A percentile compares a stretch with the other conserved stretches of the same genome.
Conservation (phyloP, 768 basidiomycete species). For the Leucocoprinus sp. region DNA sequence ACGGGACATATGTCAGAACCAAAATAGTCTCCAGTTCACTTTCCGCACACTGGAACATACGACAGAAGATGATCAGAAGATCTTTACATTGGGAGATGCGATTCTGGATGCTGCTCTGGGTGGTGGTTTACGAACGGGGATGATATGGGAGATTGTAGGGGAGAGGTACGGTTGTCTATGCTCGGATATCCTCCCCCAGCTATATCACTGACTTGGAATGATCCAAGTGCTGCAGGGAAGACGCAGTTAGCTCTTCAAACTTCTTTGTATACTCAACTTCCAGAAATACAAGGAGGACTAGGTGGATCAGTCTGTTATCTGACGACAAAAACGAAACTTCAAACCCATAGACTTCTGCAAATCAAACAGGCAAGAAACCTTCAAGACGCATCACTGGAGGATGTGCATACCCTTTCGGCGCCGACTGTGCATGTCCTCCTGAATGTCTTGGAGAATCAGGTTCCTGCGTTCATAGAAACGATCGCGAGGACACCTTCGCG, state of each 20-base stretch:
- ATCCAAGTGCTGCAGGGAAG: slow-evolving; percentile 82
- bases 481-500: slow-evolving; percentile 20
- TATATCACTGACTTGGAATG: not conserved
- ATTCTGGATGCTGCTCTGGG: slow-evolving; percentile 62
- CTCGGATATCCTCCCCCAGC: slow-evolving; percentile 9
- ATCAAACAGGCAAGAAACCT: slow-evolving; percentile 42
- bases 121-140: slow-evolving; percentile 72
- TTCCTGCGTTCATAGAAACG: slow-evolving; percentile 44
- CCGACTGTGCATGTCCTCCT: slow-evolving; percentile 47
- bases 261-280: slow-evolving; percentile 70
- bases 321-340: slow-evolving; percentile 62
- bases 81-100: slow-evolving; percentile 68
- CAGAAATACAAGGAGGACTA: slow-evolving; percentile 45
- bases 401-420: slow-evolving; percentile 56
- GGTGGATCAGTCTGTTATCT: slow-evolving; percentile 70
- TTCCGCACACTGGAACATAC: slow-evolving; percentile 34
- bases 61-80: slow-evolving; percentile 29
- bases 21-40: slow-evolving; percentile 23
- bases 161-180: slow-evolving; percentile 62
- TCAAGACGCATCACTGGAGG: slow-evolving; percentile 37
- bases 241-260: slow-evolving; percentile 87
- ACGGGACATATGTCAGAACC: slow-evolving; percentile 36
- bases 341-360: slow-evolving; percentile 60
- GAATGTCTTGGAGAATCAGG: slow-evolving; percentile 42
- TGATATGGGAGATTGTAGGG: slow-evolving; percentile 83